Evolutionary conservation across 1,284 basidiomycete genomes (phyloP), one percentile per base, ranked within the genome.

Genomic region (Rugosomyces carneus): DNA sequence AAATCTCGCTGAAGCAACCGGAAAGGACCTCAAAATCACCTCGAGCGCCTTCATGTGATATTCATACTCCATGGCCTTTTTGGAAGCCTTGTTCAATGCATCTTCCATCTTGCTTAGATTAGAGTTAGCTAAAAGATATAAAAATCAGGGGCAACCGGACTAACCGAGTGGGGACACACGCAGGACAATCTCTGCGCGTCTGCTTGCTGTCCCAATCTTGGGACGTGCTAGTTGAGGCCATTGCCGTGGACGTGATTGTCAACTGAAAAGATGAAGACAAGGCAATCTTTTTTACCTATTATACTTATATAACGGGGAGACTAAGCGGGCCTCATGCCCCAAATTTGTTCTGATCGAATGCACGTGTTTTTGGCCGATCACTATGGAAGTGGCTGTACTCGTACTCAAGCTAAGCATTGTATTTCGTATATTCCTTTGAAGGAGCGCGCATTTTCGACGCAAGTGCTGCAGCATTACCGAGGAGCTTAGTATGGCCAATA

Each of bases 1-100:
- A 9, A 21, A 42, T 15, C 39, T 41, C 23, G 37, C 48, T 41
- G 37, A 48, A 45, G 38, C 51, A 15, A n/a, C n/a, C 38, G 20
- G 45, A 5, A 15, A 44, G 19, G 40, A 19, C 38, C 21, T 27
- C 50, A 29, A 19, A 55, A 69, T 50, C 44, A 81, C 84, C 70
- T 86, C 82, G 48, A 88, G 67, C 45, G 81, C 79, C 60, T 80
- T 82, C 70, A 87, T 80, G 54, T 78, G 73, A 44, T 67, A 63
- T 58, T 87, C 84, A 47, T 78, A 77, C 51, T 71, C 64, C 1
- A 72, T 54, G 1, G 79, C 73, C 42, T 74, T 76, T 45, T 71
- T 69, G 6, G 79, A 73, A 18, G 70, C 67, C 36, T 64, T 69
- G 52, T 70, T 73, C 58, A 77, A 61, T 19, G 67, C 63, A 32